Evolutionary conservation across 148 eudicot genomes (phyloP).

Genomic region (Rhododendron simsii): DNA sequence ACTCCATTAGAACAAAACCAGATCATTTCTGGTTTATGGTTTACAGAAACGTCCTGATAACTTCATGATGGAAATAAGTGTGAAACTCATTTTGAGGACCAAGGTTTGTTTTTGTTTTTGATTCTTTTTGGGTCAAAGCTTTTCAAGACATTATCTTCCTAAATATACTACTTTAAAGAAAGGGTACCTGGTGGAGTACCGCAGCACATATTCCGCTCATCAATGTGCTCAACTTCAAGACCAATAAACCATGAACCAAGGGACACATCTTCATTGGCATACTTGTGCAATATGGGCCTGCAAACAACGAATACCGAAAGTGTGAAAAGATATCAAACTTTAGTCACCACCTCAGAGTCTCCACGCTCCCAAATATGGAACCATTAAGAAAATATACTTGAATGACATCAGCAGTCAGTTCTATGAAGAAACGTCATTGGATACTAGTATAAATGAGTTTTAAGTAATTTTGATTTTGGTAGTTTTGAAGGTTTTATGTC

Average conservation of each 20-base stretch:
- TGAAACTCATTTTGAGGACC: background rate
- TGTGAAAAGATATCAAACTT: background rate
- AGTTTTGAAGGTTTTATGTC: background rate
- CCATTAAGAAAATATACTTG: background rate
- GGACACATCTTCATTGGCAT: constrained; percentile 89
- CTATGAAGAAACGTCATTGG: background rate
- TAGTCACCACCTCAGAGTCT: background rate
- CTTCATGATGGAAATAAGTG: background rate
- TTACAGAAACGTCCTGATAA: background rate
- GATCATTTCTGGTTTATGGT: background rate
- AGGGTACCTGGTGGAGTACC: constrained; percentile 92
- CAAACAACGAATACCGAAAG: constrained; percentile 7
- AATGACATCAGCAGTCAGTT: background rate
- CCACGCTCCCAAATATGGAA: background rate
- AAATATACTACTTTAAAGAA: background rate
- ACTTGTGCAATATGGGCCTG: constrained; percentile 86
- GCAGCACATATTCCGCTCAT: constrained; percentile 92
- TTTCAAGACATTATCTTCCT: background rate
- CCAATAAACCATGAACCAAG: constrained; percentile 96
- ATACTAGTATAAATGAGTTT: too few species aligned
- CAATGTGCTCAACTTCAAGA: constrained; percentile 87
- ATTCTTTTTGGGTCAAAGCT: background rate
- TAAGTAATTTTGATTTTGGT: too few species aligned
- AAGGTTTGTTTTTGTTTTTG: too few species aligned
- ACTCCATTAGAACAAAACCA: background rate